phyloP scores from a whole-genome alignment of 192 early-diverging fungal genomes.

The Gaertneriomyces semiglobifer region DNA sequence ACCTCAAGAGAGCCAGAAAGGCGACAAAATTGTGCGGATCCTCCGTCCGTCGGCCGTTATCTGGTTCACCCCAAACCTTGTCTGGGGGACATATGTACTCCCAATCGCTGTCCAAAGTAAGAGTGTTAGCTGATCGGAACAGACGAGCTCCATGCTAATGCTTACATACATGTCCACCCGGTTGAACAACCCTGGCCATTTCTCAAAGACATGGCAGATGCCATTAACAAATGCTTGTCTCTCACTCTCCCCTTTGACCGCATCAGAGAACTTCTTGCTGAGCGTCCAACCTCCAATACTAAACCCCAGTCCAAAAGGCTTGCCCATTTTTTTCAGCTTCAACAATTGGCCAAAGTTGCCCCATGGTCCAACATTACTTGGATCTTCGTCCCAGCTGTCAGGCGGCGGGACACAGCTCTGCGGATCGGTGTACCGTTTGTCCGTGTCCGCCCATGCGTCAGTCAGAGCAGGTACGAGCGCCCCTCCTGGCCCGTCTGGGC shows the following conservation, averaged over 20 bases:
- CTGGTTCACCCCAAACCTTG: conserved; percentile 47
- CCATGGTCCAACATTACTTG: conserved; percentile 9
- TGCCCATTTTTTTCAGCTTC: conserved; percentile 46
- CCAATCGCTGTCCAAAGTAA: conserved; percentile 42
- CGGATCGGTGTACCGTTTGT: conserved; percentile 41
- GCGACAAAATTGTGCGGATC: conserved; percentile 78
- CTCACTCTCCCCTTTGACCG: conserved; percentile 29
- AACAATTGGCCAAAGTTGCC: conserved; percentile 54
- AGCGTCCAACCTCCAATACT: conserved; percentile 52
- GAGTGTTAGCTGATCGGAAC: background rate
- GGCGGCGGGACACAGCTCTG: conserved; percentile 38
- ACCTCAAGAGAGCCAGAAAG: conserved; percentile 71
- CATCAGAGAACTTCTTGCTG: conserved; percentile 47
- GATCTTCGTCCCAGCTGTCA: conserved; percentile 37
- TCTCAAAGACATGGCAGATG: conserved; percentile 32
- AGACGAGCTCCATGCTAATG: background rate
- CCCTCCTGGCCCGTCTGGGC: conserved; percentile 3
- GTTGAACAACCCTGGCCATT: conserved; percentile 42
- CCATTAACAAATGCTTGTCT: conserved; percentile 37
- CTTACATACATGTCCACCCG: conserved; percentile 38
- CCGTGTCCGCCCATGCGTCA: conserved; percentile 51
- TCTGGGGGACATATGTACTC: conserved; percentile 47
- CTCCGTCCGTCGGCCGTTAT: conserved; percentile 56
- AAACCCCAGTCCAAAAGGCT: conserved; percentile 44
- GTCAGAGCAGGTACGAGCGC: conserved; percentile 29